Evolutionary conservation across 2,329 filamentous ascomycete species (phyloP).

Genomic region (Exophiala oligosperma): DNA sequence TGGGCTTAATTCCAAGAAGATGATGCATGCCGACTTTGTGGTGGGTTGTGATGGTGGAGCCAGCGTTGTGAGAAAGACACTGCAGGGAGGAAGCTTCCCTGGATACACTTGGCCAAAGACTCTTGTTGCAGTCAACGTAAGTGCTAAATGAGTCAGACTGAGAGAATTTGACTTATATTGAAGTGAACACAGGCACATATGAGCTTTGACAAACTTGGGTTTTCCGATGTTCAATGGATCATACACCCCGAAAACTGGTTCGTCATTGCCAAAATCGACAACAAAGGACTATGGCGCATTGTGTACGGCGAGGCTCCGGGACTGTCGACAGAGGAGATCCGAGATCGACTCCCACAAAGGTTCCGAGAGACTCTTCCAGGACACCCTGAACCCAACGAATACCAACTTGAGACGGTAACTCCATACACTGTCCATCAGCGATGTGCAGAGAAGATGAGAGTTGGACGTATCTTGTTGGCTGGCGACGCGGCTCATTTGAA

Average conservation of each 20-base stretch:
- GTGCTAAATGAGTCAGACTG: neutral
- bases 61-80: conserved; percentile 11
- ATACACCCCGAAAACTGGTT: conserved; percentile 63
- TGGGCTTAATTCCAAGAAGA: conserved; percentile 7
- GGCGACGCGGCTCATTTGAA: conserved; percentile 59
- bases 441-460: conserved; percentile 58
- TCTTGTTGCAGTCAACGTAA: conserved; percentile 16
- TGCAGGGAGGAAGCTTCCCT: conserved; percentile 16
- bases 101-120: conserved; percentile 19
- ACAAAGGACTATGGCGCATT: conserved; percentile 63
- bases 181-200: conserved; percentile 14
- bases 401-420: conserved; percentile 30
- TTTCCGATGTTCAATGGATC: conserved; percentile 47
- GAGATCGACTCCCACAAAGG: conserved; percentile 53
- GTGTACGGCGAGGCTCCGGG: conserved; percentile 61
- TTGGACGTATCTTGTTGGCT: conserved; percentile 57
- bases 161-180: neutral
- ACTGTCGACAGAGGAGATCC: conserved; percentile 55
- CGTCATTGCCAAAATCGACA: conserved; percentile 61
- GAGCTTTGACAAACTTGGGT: conserved; percentile 21
- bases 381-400: conserved; percentile 46
- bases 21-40: conserved; percentile 52
- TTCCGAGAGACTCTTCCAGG: conserved; percentile 61
- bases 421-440: conserved; percentile 64
- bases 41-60: conserved; percentile 55